Percentiles rank a stretch among this genome's conserved stretches.
Evolutionary conservation across 768 basidiomycete species (phyloP).

Genomic region (Solioccasus polychromus): DNA sequence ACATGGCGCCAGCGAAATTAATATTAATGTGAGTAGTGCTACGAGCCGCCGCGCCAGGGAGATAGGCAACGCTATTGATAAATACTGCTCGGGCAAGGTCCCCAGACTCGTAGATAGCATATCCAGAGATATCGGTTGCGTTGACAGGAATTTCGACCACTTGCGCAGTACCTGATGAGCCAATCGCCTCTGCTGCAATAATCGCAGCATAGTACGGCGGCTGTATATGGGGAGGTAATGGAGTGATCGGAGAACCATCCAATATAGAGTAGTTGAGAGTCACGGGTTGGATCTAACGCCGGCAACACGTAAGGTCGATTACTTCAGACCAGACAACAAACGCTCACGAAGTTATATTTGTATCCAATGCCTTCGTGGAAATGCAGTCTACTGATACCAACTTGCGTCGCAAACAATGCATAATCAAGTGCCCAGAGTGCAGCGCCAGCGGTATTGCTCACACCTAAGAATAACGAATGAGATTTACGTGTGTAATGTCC

Average conservation of each 20-base stretch:
- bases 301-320: background rate
- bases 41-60: constrained; percentile 35
- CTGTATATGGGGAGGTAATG: constrained; percentile 58
- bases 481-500: background rate
- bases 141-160: constrained; percentile 49
- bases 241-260: constrained; percentile 51
- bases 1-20: constrained; percentile 29
- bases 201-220: constrained; percentile 66
- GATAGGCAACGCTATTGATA: constrained; percentile 57
- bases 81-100: constrained; percentile 49
- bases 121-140: constrained; percentile 50
- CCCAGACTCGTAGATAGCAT: constrained; percentile 54
- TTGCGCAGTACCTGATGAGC: constrained; percentile 39
- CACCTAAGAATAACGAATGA: constrained; percentile 36
- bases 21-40: constrained; percentile 43
- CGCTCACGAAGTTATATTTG: constrained; percentile 60
- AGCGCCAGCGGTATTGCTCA: constrained; percentile 69
- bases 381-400: constrained; percentile 52
- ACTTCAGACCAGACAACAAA: no score
- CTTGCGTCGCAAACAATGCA: constrained; percentile 52
- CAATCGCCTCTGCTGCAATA: constrained; percentile 57
- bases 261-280: constrained; percentile 55
- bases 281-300: constrained; percentile 58
- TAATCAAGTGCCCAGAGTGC: constrained; percentile 70
- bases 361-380: constrained; percentile 70